Evolutionary conservation across 192 early-diverging fungal genomes (phyloP).

Genomic region (Entomortierella parvispora): DNA sequence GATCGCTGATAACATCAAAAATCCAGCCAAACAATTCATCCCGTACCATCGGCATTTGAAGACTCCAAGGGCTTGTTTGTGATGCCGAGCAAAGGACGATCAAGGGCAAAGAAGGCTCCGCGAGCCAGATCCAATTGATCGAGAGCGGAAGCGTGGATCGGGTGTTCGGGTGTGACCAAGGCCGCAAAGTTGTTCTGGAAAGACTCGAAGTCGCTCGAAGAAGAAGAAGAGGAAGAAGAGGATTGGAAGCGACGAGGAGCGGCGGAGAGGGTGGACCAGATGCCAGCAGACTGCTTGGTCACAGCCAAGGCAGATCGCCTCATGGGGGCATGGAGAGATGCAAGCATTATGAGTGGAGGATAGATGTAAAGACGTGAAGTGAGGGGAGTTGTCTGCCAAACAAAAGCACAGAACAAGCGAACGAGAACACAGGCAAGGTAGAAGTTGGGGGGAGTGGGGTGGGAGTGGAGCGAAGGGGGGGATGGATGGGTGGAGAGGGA

Average conservation of each 20-base stretch:
- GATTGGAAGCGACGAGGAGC: constrained; percentile 39
- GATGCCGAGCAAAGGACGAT: constrained; percentile 65
- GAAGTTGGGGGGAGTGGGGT: too few relatives aligned
- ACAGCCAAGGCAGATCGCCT: constrained; percentile 37
- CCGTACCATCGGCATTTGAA: background rate
- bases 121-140: constrained; percentile 60
- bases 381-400: background rate
- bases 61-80: constrained; percentile 21
- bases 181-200: constrained; percentile 14
- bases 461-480: too few relatives aligned
- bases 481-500: too few relatives aligned
- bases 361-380: background rate
- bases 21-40: background rate
- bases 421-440: background rate
- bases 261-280: constrained; percentile 1
- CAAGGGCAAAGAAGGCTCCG: constrained; percentile 67
- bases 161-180: constrained; percentile 17
- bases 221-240: constrained; percentile 30
- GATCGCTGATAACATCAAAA: too few relatives aligned
- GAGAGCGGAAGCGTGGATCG: constrained; percentile 19
- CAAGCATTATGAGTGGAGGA: constrained; percentile 18
- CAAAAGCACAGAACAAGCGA: background rate
- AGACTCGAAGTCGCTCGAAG: background rate
- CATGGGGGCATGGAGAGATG: constrained; percentile 16
- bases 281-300: constrained; percentile 3